Conservation (phyloP, 208 protist genomes). For the Trypanosoma congolense region DNA sequence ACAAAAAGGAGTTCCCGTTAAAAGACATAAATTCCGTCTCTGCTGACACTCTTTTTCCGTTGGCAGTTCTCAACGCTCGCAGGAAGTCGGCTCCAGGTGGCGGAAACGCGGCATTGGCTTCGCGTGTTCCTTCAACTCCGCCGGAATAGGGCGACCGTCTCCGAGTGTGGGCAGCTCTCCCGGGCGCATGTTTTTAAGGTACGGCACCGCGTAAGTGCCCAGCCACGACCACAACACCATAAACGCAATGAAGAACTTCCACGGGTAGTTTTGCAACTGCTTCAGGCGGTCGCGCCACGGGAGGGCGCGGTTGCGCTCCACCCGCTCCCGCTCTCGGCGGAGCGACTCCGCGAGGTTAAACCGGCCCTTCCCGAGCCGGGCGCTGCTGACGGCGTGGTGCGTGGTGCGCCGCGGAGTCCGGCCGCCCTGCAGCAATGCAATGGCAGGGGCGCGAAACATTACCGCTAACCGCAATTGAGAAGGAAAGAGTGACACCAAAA, state of each 20-base stretch:
- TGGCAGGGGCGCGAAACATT: background rate
- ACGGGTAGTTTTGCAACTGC: constrained; percentile 50
- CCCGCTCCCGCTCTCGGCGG: constrained; percentile 39
- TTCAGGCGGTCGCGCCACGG: constrained; percentile 44
- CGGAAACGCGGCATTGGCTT: constrained; percentile 30
- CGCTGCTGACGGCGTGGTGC: constrained; percentile 35
- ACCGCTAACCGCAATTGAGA: too few species aligned
- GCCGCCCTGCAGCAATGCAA: background rate
- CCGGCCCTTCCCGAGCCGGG: constrained; percentile 40
- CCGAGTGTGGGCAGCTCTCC: constrained; percentile 35
- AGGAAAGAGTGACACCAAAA: too few species aligned
- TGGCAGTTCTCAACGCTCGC: background rate
- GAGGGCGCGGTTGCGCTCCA: constrained; percentile 28
- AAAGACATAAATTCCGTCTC: background rate
- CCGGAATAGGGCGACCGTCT: constrained; percentile 19
- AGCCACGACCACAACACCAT: constrained; percentile 70
- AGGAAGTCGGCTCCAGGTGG: background rate
- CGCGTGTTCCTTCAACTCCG: constrained; percentile 26
- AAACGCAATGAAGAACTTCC: constrained; percentile 69
- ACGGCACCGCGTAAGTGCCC: constrained; percentile 62
- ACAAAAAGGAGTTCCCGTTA: too few species aligned
- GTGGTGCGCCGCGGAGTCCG: constrained; percentile 27
- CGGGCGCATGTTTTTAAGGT: constrained; percentile 40
- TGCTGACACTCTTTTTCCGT: background rate
- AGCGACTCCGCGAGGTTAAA: constrained; percentile 44